Percentiles rank a stretch among this genome's conserved stretches.
Conservation (phyloP, 768 basidiomycete species). For the Suillus alpinus region DNA sequence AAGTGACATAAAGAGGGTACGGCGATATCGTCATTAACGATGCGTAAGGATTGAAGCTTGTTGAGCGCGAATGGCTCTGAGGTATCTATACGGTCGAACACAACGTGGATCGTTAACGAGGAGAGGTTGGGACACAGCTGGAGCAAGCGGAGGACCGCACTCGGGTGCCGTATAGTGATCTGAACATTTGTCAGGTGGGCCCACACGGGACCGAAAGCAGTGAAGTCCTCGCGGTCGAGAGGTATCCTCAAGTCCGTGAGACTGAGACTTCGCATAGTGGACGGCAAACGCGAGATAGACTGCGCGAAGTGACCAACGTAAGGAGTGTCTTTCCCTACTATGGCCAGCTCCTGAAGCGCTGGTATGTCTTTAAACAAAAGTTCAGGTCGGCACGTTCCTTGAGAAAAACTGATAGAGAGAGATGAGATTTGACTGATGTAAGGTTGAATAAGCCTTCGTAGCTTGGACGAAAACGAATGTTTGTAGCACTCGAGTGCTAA, state of each 20-base stretch:
- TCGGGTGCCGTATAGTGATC: neutral
- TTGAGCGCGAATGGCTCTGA: slow-evolving; percentile 11
- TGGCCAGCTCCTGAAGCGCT: slow-evolving; percentile 18
- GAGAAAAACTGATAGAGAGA: slow-evolving; percentile 14
- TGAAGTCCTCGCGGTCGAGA: slow-evolving; percentile 7
- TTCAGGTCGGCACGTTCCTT: slow-evolving; percentile 9
- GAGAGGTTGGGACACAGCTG: slow-evolving; percentile 16
- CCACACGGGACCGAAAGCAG: slow-evolving; percentile 16
- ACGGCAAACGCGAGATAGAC: slow-evolving; percentile 6
- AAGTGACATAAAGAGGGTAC: neutral
- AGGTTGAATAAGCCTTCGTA: no score
- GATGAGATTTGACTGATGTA: slow-evolving; percentile 16
- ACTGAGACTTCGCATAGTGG: slow-evolving; percentile 12
- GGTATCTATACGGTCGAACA: neutral
- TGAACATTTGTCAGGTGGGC: slow-evolving; percentile 15
- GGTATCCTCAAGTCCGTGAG: slow-evolving; percentile 2
- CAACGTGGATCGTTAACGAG: slow-evolving; percentile 10
- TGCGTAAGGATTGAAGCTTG: slow-evolving; percentile 11
- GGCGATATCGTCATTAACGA: no score
- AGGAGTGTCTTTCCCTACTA: slow-evolving; percentile 11
- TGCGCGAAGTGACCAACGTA: no score
- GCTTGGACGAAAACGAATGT: no score
- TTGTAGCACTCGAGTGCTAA: no score
- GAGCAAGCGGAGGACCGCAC: slow-evolving; percentile 12
- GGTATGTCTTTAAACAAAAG: slow-evolving; percentile 18